Base-by-base conservation (phyloP, 2,329 filamentous ascomycete genomes). In the Colletotrichum sp. region DNA sequence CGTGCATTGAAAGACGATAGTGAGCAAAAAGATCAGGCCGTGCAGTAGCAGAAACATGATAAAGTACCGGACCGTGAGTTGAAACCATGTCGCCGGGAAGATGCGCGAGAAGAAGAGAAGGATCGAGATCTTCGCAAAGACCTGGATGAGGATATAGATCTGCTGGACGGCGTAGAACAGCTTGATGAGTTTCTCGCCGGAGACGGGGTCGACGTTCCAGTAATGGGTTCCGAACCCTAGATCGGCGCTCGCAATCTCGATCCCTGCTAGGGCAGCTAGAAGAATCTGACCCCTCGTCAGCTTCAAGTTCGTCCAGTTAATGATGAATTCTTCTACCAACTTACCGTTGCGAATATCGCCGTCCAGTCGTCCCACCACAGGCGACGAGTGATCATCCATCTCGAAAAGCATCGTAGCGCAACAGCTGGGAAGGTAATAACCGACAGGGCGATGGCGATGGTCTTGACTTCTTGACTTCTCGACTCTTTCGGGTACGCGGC, bases 121-220 rank as follows among this genome's bases (percentile, higher is more conserved):
- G 24, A 81, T 80, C 16, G 80, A 79, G 13, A 80, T 77, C 61
- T 81, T 81, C 10, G 80, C 77, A 13, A 76, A 71, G 36, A 79
- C 78, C 65, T 81, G 79, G 61, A 80, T 66, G 55, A 79, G 43
- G 18, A 78, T 76, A 67, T 81, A 81, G 24, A 81, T 73, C 48
- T 80, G 78, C 66, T 81, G 76, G 3, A 55, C 71, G 4, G 52
- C 73, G 69, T 79, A 80, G 71, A 78, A 78, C 30, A 80, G 68
- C 69, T 79, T 43, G 24, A 76, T 65, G 6, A 79, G 62, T 7
- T 73, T 66, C 36, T 68, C 32, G 15, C 68, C 72, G 6, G 71
- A 60, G 28, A 62, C 64, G 16, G 77, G 78, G 9, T 76, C 66
- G 36, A 80, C 66, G 71, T 80, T 76, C 79, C 79, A 80, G 69